Conservation (phyloP, 768 basidiomycete species). For the Termitomyces sp. region DNA sequence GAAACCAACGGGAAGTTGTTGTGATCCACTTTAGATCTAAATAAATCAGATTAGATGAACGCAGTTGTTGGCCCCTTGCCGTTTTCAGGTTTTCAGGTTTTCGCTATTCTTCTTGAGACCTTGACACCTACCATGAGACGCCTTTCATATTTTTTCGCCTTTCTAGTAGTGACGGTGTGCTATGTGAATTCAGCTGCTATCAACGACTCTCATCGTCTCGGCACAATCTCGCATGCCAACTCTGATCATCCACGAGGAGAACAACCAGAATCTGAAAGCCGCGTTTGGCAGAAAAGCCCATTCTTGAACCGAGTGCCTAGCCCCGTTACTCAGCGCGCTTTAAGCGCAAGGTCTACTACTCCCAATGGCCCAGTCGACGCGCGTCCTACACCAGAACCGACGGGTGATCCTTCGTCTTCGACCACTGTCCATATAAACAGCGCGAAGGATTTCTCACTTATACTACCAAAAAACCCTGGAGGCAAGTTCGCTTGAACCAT, state of each 20-base stretch:
- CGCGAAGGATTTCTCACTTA: slow-evolving; percentile 13
- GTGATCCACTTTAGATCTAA: background rate
- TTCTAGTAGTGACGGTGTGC: background rate
- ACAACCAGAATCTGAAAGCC: background rate
- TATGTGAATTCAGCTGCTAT: slow-evolving; percentile 5
- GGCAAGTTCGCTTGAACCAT: background rate
- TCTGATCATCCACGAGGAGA: background rate
- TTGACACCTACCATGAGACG: background rate
- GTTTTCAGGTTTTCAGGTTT: background rate
- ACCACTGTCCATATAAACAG: slow-evolving; percentile 15
- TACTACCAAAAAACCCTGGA: slow-evolving; percentile 10
- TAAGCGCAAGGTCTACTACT: slow-evolving; percentile 1
- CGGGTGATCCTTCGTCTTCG: slow-evolving; percentile 15
- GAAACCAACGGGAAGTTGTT: too few species aligned
- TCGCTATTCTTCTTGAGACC: background rate
- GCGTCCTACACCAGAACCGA: slow-evolving; percentile 16
- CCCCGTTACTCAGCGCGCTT: background rate
- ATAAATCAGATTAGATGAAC: background rate
- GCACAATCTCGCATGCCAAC: background rate
- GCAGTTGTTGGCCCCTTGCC: background rate
- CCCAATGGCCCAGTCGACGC: slow-evolving; percentile 1
- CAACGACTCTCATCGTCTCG: background rate
- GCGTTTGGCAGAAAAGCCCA: slow-evolving; percentile 1
- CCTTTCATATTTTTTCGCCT: background rate
- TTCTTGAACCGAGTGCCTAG: background rate